Conservation (phyloP, 2,329 filamentous ascomycete genomes). For the Hysterium pulicare region DNA sequence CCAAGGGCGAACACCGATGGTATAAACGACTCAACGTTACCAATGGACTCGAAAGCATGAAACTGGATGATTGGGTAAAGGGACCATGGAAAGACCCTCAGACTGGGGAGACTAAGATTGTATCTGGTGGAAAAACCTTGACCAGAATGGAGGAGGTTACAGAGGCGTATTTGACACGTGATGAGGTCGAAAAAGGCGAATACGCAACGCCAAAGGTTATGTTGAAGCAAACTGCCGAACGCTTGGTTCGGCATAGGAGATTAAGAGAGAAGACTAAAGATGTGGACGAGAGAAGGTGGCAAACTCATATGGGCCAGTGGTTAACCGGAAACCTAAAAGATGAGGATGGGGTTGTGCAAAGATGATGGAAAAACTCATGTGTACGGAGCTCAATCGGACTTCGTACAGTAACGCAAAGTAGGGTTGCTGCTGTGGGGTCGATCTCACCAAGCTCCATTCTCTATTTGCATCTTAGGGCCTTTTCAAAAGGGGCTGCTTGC, state of each 20-base stretch:
- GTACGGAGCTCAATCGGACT: too few relatives aligned
- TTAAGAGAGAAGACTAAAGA: conserved; percentile 39
- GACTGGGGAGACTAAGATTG: conserved; percentile 24
- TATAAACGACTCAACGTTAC: conserved; percentile 50
- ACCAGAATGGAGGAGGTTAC: conserved; percentile 45
- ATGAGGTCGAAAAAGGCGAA: conserved; percentile 35
- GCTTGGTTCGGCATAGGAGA: conserved; percentile 45
- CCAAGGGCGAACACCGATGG: conserved; percentile 48
- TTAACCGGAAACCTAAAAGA: conserved; percentile 30
- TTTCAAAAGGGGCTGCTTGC: too few relatives aligned
- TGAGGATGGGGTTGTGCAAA: too few relatives aligned
- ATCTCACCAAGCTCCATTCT: too few relatives aligned
- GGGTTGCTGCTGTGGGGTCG: too few relatives aligned
- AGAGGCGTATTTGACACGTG: conserved; percentile 37
- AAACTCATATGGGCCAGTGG: conserved; percentile 39
- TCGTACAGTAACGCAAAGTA: too few relatives aligned
- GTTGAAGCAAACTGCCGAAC: conserved; percentile 46
- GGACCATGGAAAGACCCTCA: conserved; percentile 38
- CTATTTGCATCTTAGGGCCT: too few relatives aligned
- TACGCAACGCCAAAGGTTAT: conserved; percentile 46
- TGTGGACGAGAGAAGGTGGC: conserved; percentile 33
- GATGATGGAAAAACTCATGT: too few relatives aligned
- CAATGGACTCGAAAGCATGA: conserved; percentile 44
- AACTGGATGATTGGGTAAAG: conserved; percentile 46
- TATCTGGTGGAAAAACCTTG: conserved; percentile 43